Percentiles rank a stretch among this genome's conserved stretches.
Conservation (phyloP, 2,329 filamentous ascomycete species). For the Aspergillus hortae region DNA sequence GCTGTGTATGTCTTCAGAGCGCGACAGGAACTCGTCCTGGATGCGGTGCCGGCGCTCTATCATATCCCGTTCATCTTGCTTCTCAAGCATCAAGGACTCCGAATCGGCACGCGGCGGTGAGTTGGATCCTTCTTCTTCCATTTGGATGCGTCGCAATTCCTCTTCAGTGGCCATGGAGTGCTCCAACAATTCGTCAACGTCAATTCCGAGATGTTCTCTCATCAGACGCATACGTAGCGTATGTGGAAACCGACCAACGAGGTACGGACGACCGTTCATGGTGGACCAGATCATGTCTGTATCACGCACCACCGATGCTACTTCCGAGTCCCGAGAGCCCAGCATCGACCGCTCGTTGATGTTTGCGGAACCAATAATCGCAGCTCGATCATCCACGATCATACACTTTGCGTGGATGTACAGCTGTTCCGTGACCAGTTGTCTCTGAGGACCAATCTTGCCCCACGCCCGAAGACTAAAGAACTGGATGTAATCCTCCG, state of each 20-base stretch:
- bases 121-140: conserved; percentile 43
- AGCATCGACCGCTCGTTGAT: conserved; percentile 98
- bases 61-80: conserved; percentile 40
- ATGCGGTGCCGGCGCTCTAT: conserved; percentile 42
- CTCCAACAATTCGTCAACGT: conserved; percentile 86
- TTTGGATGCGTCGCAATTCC: conserved; percentile 59
- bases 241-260: conserved; percentile 88
- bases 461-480: conserved; percentile 92
- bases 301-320: conserved; percentile 84
- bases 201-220: conserved; percentile 93
- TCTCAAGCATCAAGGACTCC: conserved; percentile 32
- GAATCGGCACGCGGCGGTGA: conserved; percentile 22
- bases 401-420: conserved; percentile 99
- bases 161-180: conserved; percentile 68
- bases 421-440: conserved; percentile 87
- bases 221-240: conserved; percentile 89
- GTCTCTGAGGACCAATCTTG: conserved; percentile 76
- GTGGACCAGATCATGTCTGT: conserved; percentile 87
- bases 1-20: conserved; percentile 58
- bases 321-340: conserved; percentile 86
- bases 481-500: conserved; percentile 93
- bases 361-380: conserved; percentile 93
- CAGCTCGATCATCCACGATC: conserved; percentile 88
- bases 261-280: conserved; percentile 87
- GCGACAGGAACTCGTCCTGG: conserved; percentile 56